Base-by-base conservation (phyloP, 2,329 filamentous ascomycete genomes). In the Nigrospora oryzae region DNA sequence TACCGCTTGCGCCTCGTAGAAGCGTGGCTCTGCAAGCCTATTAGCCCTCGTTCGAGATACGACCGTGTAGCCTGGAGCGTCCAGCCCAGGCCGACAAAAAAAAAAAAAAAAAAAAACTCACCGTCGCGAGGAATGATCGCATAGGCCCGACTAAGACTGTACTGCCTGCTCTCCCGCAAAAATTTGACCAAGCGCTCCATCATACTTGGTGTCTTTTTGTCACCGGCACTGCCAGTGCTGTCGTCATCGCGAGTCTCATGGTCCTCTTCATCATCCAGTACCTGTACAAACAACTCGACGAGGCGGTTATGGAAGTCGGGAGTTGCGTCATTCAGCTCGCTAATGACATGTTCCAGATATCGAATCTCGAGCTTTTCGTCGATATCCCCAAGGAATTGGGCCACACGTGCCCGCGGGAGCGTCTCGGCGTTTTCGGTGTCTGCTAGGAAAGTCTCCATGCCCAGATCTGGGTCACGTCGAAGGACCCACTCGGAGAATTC, bases 401-500 rank as follows among this genome's bases (percentile, higher is more conserved):
- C 71, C 0, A 98, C 86, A 43, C 70, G 77, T 30, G 86, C 77
- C 36, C 91, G 77, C 3, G 91, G 89, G 11, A 98, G 65, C 0
- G 83, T 89, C 68, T 97, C 93, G 1, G 93, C 90, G 57, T 97
- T 97, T 60, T 95, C 89, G 1, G 89, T 93, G 60, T 98, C 93
- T 1, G 87, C 88, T 0, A 93, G 68, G 63, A 98, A 98, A 0
- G 98, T 77, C 51, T 96, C 89, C 85, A 98, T 94, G 5, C 86
- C 90, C 35, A 88, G 68, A 2, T 81, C 74, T 0, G 89, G 80
- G 49, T 88, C 81, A 13, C 75, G 76, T 44, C 77, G 75, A 14
- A 98, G 64, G 0, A 89, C 87, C 93, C 93, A 98, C 53, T 85
- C 83, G 0, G 88, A 86, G 59, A 94, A 95, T 62, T 96, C 88